phyloP scores from a whole-genome alignment of 441 rosid genomes.

The Gossypium laxum region DNA sequence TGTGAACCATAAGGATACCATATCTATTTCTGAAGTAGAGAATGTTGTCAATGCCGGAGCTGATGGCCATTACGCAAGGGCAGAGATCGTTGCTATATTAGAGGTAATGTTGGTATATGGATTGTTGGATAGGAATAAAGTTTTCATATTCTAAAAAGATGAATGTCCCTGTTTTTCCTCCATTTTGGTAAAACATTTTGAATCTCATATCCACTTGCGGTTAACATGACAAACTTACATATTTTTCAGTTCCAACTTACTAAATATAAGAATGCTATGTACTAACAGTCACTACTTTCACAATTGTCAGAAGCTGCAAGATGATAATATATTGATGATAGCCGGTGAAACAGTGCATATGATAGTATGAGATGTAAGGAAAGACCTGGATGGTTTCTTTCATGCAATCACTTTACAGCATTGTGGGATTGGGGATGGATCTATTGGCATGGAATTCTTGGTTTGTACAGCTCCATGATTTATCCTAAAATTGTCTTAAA shows the following conservation, averaged over 20 bases:
- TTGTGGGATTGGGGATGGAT: not conserved
- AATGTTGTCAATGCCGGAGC: conserved; percentile 45
- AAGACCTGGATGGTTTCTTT: not conserved
- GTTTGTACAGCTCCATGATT: not conserved
- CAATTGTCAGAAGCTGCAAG: conserved; percentile 69
- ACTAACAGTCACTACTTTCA: not conserved
- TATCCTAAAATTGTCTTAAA: not conserved
- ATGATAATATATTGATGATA: conserved; percentile 84
- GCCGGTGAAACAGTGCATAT: conserved; percentile 62
- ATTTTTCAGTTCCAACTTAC: not conserved
- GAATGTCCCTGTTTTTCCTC: not conserved
- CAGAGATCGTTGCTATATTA: conserved; percentile 53
- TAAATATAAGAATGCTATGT: not conserved
- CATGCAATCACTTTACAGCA: not conserved
- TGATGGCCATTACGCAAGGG: conserved; percentile 40
- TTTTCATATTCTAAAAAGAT: not conserved
- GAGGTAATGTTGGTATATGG: conserved; percentile 37
- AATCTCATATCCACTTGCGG: not conserved
- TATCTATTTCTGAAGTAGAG: conserved; percentile 62
- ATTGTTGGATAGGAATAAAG: not conserved
- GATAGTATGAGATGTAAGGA: conserved; percentile 32
- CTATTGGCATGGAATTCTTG: not conserved
- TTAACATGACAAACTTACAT: not conserved
- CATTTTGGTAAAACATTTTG: not conserved
- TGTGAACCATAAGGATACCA: conserved; percentile 50